Base-by-base conservation (phyloP, 1,284 basidiomycete species). In the Puccinia hordei region DNA sequence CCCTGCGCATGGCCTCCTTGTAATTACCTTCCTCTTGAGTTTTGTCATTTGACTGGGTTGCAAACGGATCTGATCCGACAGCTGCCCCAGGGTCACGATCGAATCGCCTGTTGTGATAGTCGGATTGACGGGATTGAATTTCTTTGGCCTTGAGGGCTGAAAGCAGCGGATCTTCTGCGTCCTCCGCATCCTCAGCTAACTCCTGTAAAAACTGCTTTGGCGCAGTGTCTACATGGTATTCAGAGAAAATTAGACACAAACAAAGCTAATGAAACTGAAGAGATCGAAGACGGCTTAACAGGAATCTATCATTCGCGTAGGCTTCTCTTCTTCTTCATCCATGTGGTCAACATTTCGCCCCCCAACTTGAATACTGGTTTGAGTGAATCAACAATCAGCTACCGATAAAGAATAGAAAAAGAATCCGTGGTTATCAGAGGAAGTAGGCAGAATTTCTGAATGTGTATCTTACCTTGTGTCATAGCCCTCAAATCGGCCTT, bases 161-260 rank as follows among this genome's bases (percentile, higher is more conserved):
- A 80, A 93, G 92, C 84, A 99, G 96, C 17, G 94, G 95, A 86
- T 99, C 95, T 83, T 93, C 87, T 85, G 93, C 89, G 84, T 96
- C 93, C 85, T 94, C 93, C 84, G 96, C 94, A 38, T 93, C 93
- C 82, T 94, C 91, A 66, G 92, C 93, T 84, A 98, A 98, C 87
- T 99, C 97, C 86, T 95, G 90, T 46, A 98, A 89, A 73, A 99
- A 89, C 82, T 99, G 95, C 87, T 94, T 95, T 10, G 96, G 94
- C 59, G 90, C 95, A 74, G 95, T 94, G 86, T 92, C 85, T 85
- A 66, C 38, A 41, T 65, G 55, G 41, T n/a, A 57, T 51, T 55
- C 38, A 63, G 30, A 73, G 66, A 38, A 1, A 17, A 44, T 63
- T 24, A 57, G 76, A 33, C 35, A 33, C 35, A 69, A 73, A 3